Base-by-base conservation (phyloP, 495 filamentous ascomycete species). In the Penicillium paxilli region DNA sequence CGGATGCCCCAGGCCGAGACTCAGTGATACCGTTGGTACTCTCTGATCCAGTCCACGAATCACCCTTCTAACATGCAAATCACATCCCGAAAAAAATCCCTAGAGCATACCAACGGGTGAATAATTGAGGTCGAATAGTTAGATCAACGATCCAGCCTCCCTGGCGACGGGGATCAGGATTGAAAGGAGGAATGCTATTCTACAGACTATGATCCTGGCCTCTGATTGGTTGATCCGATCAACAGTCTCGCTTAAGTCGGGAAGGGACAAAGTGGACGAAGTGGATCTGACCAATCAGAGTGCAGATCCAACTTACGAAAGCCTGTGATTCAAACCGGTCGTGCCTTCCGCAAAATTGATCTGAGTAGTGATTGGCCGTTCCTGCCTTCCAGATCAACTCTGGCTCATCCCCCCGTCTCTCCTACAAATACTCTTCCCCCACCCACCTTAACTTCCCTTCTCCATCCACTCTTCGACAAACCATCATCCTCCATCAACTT, bases 341-440 rank as follows among this genome's bases (percentile, higher is more conserved):
- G 67, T 68, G 66, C 58, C 66, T 73, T 69, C 65, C 68, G 50
- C 63, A 51, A 63, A 47, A 35, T 52, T 67, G 64, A 67, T 69
- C 35, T 55, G 55, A 49, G 3, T 25, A 17, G 28, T 67, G 54
- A 66, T 65, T 64, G 33, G 63, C 47, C 49, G 22, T 21, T 35
- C 52, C 46, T 22, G 52, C 30, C 63, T 54, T 52, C 63, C 61
- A 74, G 74, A 79, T 79, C 75, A 77, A 66, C 64, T 55, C 57
- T 67, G n/a, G n/a, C 8, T 69, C 48, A 64, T 54, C 59, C 55
- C 50, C 40, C 40, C 19, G 40, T 42, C 35, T 14, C 10, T 60
- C 63, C 71, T 79, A 77, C 74, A 77, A 77, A 79, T 77, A 79
- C 73, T 47, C 69, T 62, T 64, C 68, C 72, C 73, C 74, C 73